Evolutionary conservation across 257 asterid genomes (phyloP).

Genomic region (Scutellaria baicalensis): DNA sequence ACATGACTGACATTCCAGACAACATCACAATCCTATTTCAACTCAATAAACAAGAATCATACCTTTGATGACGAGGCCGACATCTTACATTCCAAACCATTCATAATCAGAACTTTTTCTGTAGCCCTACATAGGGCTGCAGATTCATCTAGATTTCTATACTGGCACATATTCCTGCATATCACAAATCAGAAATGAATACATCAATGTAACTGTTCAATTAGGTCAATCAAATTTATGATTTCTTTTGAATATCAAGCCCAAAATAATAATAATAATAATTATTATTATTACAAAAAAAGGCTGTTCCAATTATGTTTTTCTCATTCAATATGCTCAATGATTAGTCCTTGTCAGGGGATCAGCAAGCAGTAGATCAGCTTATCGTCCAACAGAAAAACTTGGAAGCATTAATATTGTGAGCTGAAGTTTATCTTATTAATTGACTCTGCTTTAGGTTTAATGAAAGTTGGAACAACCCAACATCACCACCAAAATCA

Average conservation of each 20-base stretch:
- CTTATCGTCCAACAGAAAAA: no score
- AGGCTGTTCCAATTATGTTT: neutral
- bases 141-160: constrained; percentile 42
- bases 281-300: no score
- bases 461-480: no score
- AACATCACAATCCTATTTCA: neutral
- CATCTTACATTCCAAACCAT: constrained; percentile 95
- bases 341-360: neutral
- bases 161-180: constrained; percentile 66
- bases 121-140: constrained; percentile 51
- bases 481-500: neutral
- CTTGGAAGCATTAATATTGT: no score
- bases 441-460: no score
- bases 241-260: neutral
- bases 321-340: neutral
- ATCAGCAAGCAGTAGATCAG: neutral
- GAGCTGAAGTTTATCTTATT: no score
- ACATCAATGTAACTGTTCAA: neutral
- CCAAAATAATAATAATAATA: neutral
- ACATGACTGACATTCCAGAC: neutral
- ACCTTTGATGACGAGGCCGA: constrained; percentile 89
- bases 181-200: constrained; percentile 4
- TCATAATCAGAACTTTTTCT: constrained; percentile 57
- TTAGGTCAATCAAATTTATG: neutral
- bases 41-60: constrained; percentile 6